A percentile compares a stretch with the other conserved stretches of the same genome.
These are phyloP conservation scores for Tylopilus intermedius DNA, from an alignment of 768 basidiomycete genomes.

Conservation along the genomic window DNA sequence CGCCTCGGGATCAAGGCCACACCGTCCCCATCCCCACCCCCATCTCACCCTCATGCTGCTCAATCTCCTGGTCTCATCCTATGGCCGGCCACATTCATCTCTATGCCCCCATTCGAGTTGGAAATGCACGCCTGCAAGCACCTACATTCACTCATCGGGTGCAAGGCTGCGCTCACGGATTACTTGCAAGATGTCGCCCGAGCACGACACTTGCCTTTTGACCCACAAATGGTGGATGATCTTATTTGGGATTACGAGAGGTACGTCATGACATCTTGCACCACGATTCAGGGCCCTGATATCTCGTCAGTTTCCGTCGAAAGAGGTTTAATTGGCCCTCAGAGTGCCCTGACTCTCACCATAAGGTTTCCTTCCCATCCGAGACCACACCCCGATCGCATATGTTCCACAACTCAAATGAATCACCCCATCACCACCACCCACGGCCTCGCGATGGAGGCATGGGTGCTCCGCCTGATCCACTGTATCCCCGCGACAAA, in stretches of 20 bases:
- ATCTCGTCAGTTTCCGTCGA: slow-evolving; percentile 52
- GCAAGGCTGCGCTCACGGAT: slow-evolving; percentile 52
- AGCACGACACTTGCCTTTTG: slow-evolving; percentile 17
- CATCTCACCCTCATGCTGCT: slow-evolving; percentile 26
- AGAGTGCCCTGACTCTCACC: slow-evolving; percentile 34
- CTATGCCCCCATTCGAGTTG: slow-evolving; percentile 52
- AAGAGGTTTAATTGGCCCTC: slow-evolving; percentile 66
- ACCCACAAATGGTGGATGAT: slow-evolving; percentile 24
- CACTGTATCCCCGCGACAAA: slow-evolving; percentile 33
- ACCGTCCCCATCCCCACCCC: slow-evolving; percentile 14
- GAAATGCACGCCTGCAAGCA: slow-evolving; percentile 75
- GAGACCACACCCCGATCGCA: slow-evolving; percentile 21
- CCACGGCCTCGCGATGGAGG: slow-evolving; percentile 5
- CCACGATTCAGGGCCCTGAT: slow-evolving; percentile 8
- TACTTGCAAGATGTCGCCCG: slow-evolving; percentile 37
- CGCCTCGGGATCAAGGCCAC: slow-evolving; percentile 33
- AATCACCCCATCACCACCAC: slow-evolving; percentile 10
- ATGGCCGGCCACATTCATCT: slow-evolving; percentile 55
- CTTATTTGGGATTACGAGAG: slow-evolving; percentile 35
- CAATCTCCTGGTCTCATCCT: slow-evolving; percentile 65
- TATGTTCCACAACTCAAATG: slow-evolving; percentile 16
- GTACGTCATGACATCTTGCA: slow-evolving; percentile 16
- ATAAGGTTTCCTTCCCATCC: slow-evolving; percentile 16
- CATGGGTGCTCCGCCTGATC: slow-evolving; percentile 18
- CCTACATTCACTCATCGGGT: slow-evolving; percentile 59